Evolutionary conservation across 139 green algal species (phyloP), one percentile per base, ranked within the genome.

Genomic region (Chlamydomonas sphaeroides): DNA sequence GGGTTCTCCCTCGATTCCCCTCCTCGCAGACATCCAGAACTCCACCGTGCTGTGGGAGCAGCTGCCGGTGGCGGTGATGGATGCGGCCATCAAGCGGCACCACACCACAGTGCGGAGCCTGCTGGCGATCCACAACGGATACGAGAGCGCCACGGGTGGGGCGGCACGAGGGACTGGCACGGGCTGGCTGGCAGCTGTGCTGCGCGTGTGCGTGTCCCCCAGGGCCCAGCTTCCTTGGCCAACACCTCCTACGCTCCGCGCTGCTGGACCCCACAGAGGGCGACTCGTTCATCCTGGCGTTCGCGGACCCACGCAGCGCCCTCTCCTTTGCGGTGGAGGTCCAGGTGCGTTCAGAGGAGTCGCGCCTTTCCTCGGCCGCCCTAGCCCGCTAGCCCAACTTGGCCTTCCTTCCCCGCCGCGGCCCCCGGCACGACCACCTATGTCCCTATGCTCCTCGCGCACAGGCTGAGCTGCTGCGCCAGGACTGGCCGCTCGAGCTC

Each of bases 41-140:
- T 69, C 53, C 41, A 81, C 74, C 30, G 74, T 57, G 30, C 66
- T 85, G 56, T 85, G 78, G 78, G 78, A 85, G 56, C 45, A 15
- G 32, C 65, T 85, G 51, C 63, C 78, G 4, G 66, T 78, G 28
- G 26, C n/a, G 3, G 41, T 48, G 17, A 85, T 85, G 80, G 80
- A 85, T 39, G 41, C 41, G 5, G 57, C 59, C 6, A 68, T 85
- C 26, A 39, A 65, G 45, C n/a, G 66, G 35, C 80, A 85, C 61
- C 80, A 85, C 80, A 5, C 18, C 11, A 56, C 23, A 57, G 56
- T 85, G 20, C 80, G 80, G 14, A 28, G 15, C 1, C 7, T 85
- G 32, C 69, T 85, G 68, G 35, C 48, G 32, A 21, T 68, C 42
- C 56, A 85, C 57, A 57, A 35, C 32, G 80, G 80, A 0, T 85